Base-by-base conservation (phyloP, 2,329 filamentous ascomycete genomes). In the Hypoxylon sp. region DNA sequence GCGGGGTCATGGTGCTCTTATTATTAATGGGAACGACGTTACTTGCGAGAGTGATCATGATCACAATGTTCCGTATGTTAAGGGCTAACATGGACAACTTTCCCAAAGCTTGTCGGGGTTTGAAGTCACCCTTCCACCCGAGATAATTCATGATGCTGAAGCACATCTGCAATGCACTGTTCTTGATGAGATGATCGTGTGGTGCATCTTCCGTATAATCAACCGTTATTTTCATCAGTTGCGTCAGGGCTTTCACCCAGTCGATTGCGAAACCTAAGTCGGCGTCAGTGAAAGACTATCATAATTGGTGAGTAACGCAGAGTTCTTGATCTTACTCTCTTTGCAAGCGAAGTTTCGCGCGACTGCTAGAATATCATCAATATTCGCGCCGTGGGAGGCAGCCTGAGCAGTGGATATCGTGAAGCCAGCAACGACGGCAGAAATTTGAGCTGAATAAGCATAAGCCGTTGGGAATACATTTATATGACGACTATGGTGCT, bases 191-290 rank as follows among this genome's bases (percentile, higher is more conserved):
- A 65, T 90, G 85, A 76, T 95, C 90, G 73, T 92, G 88, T 48
- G 88, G 86, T 1, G 88, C 83, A 67, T 97, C 93, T 53, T 92
- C 87, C 0, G 93, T 92, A 76, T 94, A 97, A 80, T 98, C 95
- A 52, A 94, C 88, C 54, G 90, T 89, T 31, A 93, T 85, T 69
- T 90, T 91, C 57, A 94, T 82, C 63, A 92, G 88, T 44, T 88
- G 85, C 58, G 93, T 89, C 11, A 94, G 83, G 71, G 92, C 90
- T 44, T 84, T 85, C 58, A 92, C 82, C 84, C 90, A 90, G 64
- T 90, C 84, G 46, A 85, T 84, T 59, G 88, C 82, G 71, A 92
- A 89, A 55, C 86, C 87, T 90, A 46, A 13, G 19, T 35, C 9
- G 31, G n/a, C 11, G 46, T 64, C 42, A 54, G 74, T 60, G 13